A percentile compares a stretch with the other conserved stretches of the same genome.
Conservation (phyloP, 129 eudicot species). For the Escallonia rubra region DNA sequence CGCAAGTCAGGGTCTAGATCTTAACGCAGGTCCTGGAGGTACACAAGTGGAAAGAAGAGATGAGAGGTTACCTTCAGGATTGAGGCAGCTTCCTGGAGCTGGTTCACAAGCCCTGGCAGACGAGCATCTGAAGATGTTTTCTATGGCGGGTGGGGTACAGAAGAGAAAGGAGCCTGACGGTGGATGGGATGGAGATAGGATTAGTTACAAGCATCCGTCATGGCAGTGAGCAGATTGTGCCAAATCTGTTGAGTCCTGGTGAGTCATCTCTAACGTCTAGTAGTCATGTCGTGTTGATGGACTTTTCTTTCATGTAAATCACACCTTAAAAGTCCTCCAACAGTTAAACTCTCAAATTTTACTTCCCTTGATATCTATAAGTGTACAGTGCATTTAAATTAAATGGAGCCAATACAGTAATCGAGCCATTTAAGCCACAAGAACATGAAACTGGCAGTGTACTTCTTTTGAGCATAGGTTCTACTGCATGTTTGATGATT, state of each 20-base stretch:
- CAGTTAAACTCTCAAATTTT: neutral
- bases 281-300: neutral
- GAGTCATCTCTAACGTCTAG: neutral
- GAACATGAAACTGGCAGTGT: too few relatives aligned
- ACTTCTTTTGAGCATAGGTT: too few relatives aligned
- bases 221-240: constrained; percentile 40
- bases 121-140: constrained; percentile 56
- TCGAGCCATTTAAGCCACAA: too few relatives aligned
- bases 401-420: neutral
- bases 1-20: constrained; percentile 72
- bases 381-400: neutral
- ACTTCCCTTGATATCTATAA: neutral
- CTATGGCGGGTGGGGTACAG: constrained; percentile 44
- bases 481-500: too few relatives aligned
- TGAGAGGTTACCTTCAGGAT: constrained; percentile 18
- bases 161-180: constrained; percentile 83
- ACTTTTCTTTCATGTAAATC: neutral
- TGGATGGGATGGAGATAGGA: constrained; percentile 58
- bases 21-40: constrained; percentile 72
- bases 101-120: constrained; percentile 39
- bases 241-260: constrained; percentile 3
- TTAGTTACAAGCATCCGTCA: constrained; percentile 57
- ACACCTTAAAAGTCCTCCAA: neutral
- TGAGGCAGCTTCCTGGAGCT: constrained; percentile 30
- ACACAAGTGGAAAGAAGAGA: constrained; percentile 39